Evolutionary conservation across 225 moss, liverwort and hornwort genomes (phyloP).

Genomic region (Takakia lepidozioides): DNA sequence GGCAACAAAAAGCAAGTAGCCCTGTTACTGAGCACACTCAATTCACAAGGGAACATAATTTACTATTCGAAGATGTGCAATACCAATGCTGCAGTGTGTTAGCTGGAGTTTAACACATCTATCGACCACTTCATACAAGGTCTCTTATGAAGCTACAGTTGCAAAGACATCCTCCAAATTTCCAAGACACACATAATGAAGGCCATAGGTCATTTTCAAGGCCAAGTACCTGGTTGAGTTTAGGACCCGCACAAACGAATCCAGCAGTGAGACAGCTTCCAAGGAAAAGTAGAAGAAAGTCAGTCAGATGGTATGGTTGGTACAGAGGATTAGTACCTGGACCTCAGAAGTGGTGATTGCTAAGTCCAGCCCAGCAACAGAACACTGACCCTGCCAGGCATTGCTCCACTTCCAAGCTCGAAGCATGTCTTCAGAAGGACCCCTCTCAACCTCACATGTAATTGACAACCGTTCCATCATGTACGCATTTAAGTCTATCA

Average conservation of each 20-base stretch:
- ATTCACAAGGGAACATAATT: too few relatives aligned
- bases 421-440: conserved; percentile 42
- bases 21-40: too few relatives aligned
- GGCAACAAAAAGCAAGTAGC: background rate
- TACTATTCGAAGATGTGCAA: too few relatives aligned
- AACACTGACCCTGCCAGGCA: conserved; percentile 83
- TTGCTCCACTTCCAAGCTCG: conserved; percentile 95
- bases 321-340: conserved; percentile 37
- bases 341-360: conserved; percentile 93
- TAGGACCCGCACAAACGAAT: too few relatives aligned
- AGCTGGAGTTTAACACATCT: too few relatives aligned
- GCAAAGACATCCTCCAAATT: too few relatives aligned
- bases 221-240: too few relatives aligned
- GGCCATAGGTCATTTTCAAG: too few relatives aligned
- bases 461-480: conserved; percentile 72
- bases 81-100: too few relatives aligned
- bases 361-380: conserved; percentile 67
- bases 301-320: background rate
- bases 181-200: too few relatives aligned
- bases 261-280: background rate
- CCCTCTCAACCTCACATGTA: conserved; percentile 54
- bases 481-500: conserved; percentile 63
- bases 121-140: too few relatives aligned
- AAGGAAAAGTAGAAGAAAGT: background rate
- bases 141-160: too few relatives aligned